Percentiles rank a stretch among this genome's conserved stretches.
Evolutionary conservation across 2,329 filamentous ascomycete species (phyloP).

Genomic region (Ploettnerulaceae sp.): DNA sequence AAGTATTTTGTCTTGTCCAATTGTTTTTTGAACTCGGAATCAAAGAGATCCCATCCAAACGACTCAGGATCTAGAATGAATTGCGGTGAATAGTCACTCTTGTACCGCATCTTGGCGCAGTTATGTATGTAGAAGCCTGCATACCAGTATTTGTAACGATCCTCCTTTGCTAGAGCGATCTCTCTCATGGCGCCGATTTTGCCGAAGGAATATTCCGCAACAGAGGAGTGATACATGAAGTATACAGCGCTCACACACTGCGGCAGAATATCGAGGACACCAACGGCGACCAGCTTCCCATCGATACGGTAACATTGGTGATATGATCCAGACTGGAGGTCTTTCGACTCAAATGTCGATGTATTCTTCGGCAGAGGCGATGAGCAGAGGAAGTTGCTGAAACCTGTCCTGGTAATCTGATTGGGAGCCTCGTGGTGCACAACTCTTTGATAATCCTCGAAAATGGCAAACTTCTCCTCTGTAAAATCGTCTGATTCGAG

Average conservation of each 20-base stretch:
- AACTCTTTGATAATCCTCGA: constrained; percentile 67
- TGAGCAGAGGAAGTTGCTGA: constrained; percentile 67
- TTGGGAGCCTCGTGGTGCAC: constrained; percentile 64
- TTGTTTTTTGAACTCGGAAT: constrained; percentile 49
- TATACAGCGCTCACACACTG: constrained; percentile 77
- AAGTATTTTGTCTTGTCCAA: constrained; percentile 29
- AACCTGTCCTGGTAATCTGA: constrained; percentile 56
- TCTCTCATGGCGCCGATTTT: constrained; percentile 73
- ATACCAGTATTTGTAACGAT: constrained; percentile 75
- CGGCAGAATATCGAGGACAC: constrained; percentile 72
- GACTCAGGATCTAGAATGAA: constrained; percentile 67
- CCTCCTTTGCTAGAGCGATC: constrained; percentile 63
- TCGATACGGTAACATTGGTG: constrained; percentile 81
- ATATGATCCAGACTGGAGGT: constrained; percentile 62
- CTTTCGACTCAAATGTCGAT: constrained; percentile 45
- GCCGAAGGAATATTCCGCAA: constrained; percentile 64
- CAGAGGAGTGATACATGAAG: constrained; percentile 74
- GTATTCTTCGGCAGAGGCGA: constrained; percentile 54
- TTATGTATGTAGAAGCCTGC: constrained; percentile 77
- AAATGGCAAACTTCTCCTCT: constrained; percentile 70
- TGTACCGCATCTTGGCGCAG: constrained; percentile 81
- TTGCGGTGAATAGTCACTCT: constrained; percentile 72
- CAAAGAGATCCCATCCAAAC: constrained; percentile 55
- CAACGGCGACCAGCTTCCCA: constrained; percentile 68
- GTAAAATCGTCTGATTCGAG: constrained; percentile 67